These are phyloP conservation scores for Rhodomyrtus psidioides DNA, from an alignment of 441 rosid genomes.

Conservation along the genomic window DNA sequence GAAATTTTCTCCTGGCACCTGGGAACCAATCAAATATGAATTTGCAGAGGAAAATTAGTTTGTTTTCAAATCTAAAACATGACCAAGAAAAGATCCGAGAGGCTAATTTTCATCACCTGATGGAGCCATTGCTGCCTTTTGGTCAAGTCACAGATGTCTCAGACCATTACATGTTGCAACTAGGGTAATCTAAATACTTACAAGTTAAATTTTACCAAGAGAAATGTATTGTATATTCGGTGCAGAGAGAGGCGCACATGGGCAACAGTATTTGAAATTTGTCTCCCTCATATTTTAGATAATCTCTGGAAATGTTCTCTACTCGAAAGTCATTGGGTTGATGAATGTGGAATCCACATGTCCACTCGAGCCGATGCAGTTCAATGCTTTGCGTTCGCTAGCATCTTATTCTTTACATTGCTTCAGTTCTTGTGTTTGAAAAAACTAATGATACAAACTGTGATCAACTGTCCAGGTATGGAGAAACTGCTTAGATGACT, in stretches of 20 bases:
- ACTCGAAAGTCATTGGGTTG: background rate
- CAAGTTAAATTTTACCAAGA: background rate
- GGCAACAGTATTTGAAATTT: background rate
- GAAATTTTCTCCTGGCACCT: background rate
- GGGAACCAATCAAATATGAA: background rate
- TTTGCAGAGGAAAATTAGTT: background rate
- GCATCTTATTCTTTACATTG: background rate
- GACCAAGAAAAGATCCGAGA: background rate
- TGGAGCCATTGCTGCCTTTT: background rate
- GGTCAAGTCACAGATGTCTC: background rate
- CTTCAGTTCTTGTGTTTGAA: background rate
- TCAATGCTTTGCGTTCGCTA: background rate
- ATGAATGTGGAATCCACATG: background rate
- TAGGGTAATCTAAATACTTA: background rate
- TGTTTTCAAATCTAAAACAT: background rate
- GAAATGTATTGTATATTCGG: background rate
- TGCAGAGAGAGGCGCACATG: background rate
- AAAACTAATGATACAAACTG: background rate
- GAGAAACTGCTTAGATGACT: constrained; percentile 92
- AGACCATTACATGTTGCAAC: background rate
- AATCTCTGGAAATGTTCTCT: background rate
- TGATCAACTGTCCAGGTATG: constrained; percentile 47
- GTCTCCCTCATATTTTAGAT: background rate
- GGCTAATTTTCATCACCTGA: background rate
- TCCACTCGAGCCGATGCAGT: background rate